Evolutionary conservation across 805 yeast species (phyloP), one percentile per base, ranked within the genome.

Genomic region (Yamadazyma sp.): DNA sequence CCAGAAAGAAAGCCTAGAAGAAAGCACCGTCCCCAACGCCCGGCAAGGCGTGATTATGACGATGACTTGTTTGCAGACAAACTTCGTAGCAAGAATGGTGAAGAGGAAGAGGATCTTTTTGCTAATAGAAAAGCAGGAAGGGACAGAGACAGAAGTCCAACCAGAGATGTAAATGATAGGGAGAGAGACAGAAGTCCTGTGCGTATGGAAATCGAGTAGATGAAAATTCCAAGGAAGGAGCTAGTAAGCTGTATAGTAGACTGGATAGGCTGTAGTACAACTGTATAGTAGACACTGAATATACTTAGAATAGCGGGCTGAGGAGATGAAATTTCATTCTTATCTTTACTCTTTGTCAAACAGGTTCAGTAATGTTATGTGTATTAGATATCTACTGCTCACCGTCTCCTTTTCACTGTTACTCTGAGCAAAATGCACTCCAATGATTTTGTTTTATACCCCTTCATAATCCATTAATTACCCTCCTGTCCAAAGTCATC

Each of bases 401-500:
- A n/a, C n/a, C n/a, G n/a, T n/a, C n/a, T n/a, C n/a, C n/a, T n/a
- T n/a, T n/a, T n/a, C n/a, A n/a, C n/a, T n/a, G n/a, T n/a, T n/a
- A n/a, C n/a, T n/a, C n/a, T n/a, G n/a, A n/a, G n/a, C n/a, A n/a
- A n/a, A n/a, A n/a, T n/a, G n/a, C n/a, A n/a, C n/a, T n/a, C n/a
- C n/a, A n/a, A n/a, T n/a, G n/a, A n/a, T n/a, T n/a, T n/a, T n/a
- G n/a, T n/a, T n/a, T n/a, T n/a, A n/a, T n/a, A n/a, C n/a, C n/a
- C n/a, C n/a, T n/a, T n/a, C n/a, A n/a, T n/a, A n/a, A n/a, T n/a
- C 21, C 8, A 10, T 53, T 60, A 86, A 52, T 86, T 88, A 30
- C 99, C 99, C 62, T 93, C 99, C 53, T 91, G 96, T 25, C 99
- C 99, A 58, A 93, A 93, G 63, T 93, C 99, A 29, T 74, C 76